Conservation (phyloP, 352 stramenopile genomes). For the Aphanomyces euteiches region DNA sequence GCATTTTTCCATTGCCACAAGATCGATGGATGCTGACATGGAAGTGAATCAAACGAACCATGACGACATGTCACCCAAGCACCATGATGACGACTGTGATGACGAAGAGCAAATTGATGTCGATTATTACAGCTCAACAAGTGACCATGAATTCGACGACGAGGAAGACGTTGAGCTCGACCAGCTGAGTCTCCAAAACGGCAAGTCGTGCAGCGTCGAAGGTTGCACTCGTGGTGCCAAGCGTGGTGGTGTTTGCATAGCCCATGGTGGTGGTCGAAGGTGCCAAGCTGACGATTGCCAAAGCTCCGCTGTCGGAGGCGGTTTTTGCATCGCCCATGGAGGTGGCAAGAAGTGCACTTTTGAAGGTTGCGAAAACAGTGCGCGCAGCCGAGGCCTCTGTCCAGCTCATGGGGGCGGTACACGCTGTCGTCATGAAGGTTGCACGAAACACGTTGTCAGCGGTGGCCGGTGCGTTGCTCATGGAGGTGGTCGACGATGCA, state of each 20-base stretch:
- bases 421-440: constrained; percentile 47
- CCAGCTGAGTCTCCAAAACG: constrained; percentile 29
- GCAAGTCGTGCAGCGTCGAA: constrained; percentile 56
- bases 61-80: not conserved
- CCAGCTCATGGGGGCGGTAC: constrained; percentile 55
- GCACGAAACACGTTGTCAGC: constrained; percentile 65
- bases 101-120: constrained; percentile 28
- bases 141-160: constrained; percentile 25
- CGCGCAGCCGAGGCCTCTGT: constrained; percentile 58
- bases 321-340: constrained; percentile 35
- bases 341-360: constrained; percentile 38
- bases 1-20: constrained; percentile 15
- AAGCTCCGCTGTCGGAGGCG: constrained; percentile 28
- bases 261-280: constrained; percentile 67
- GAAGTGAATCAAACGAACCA: not conserved
- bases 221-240: constrained; percentile 70
- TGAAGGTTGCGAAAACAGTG: constrained; percentile 39
- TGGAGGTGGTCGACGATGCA: constrained; percentile 56
- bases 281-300: constrained; percentile 42
- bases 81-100: constrained; percentile 14
- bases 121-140: constrained; percentile 28
- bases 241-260: constrained; percentile 80
- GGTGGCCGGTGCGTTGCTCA: constrained; percentile 61
- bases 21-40: not conserved
- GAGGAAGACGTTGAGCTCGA: constrained; percentile 24